A percentile compares a stretch with the other conserved stretches of the same genome.
These are phyloP conservation scores for Thozetella sp. DNA, from an alignment of 495 filamentous ascomycete species.

Conservation along the genomic window DNA sequence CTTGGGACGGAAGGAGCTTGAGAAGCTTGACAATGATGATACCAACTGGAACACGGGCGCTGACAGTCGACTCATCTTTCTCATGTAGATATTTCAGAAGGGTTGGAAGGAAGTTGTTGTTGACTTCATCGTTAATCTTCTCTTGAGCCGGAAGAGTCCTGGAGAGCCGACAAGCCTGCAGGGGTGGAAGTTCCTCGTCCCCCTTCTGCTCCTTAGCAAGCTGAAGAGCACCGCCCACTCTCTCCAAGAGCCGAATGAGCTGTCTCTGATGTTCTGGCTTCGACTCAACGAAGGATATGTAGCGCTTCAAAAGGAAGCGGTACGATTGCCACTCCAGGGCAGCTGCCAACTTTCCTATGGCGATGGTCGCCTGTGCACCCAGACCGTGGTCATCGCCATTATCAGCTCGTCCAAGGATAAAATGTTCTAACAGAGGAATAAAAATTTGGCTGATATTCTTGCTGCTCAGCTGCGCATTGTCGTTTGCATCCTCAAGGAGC, in stretches of 20 bases:
- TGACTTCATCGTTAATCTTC: slow-evolving; percentile 75
- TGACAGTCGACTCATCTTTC: slow-evolving; percentile 92
- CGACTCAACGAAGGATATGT: slow-evolving; percentile 73
- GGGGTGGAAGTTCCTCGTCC: slow-evolving; percentile 19
- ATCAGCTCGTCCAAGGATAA: slow-evolving; percentile 78
- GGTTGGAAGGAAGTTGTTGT: slow-evolving; percentile 72
- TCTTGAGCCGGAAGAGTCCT: slow-evolving; percentile 66
- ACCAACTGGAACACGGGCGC: slow-evolving; percentile 84
- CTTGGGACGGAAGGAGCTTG: slow-evolving; percentile 71
- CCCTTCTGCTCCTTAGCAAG: slow-evolving; percentile 49
- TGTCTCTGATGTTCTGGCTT: slow-evolving; percentile 87
- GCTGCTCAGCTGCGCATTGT: slow-evolving; percentile 62
- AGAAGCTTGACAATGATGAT: slow-evolving; percentile 85
- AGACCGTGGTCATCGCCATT: slow-evolving; percentile 82
- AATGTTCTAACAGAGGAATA: slow-evolving; percentile 90
- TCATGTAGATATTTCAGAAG: slow-evolving; percentile 82
- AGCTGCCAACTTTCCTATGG: slow-evolving; percentile 71
- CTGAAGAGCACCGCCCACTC: slow-evolving; percentile 72
- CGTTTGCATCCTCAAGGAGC: slow-evolving; percentile 67
- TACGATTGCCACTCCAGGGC: slow-evolving; percentile 93
- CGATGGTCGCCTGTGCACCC: slow-evolving; percentile 75
- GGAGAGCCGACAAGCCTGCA: slow-evolving; percentile 47
- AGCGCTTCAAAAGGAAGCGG: slow-evolving; percentile 77
- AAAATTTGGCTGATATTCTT: slow-evolving; percentile 85
- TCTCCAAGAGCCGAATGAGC: slow-evolving; percentile 78